These are phyloP conservation scores for Lanmaoa pseudosensibilis DNA, from an alignment of 768 basidiomycete genomes.

Conservation along the genomic window DNA sequence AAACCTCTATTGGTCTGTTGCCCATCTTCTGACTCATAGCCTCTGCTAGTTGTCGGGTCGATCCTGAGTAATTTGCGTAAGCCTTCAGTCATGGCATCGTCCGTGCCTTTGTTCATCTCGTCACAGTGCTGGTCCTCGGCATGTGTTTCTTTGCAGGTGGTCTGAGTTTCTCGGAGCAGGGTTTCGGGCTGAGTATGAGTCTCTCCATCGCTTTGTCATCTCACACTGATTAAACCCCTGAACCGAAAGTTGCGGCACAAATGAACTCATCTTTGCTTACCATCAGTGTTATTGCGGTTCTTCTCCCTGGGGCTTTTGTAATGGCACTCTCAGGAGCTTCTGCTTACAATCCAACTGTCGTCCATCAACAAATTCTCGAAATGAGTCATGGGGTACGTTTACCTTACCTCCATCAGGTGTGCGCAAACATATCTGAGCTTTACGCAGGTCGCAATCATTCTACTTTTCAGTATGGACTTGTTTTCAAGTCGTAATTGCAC, in stretches of 20 bases:
- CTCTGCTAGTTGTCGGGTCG: constrained; percentile 65
- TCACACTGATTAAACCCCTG: not conserved
- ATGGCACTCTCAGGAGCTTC: constrained; percentile 44
- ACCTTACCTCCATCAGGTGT: not conserved
- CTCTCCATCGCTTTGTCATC: not conserved
- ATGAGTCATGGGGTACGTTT: constrained; percentile 75
- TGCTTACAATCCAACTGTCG: constrained; percentile 17
- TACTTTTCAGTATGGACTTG: constrained; percentile 61
- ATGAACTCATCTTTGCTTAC: constrained; percentile 72
- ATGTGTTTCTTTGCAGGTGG: constrained; percentile 87
- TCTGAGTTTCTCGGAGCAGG: constrained; percentile 73
- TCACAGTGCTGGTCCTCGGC: constrained; percentile 75
- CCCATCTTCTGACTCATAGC: not conserved
- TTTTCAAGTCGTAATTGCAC: not conserved
- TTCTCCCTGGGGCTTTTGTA: constrained; percentile 76
- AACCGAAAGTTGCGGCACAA: constrained; percentile 59
- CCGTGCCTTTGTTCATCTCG: not conserved
- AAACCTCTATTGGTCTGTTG: not conserved
- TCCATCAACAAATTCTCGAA: constrained; percentile 51
- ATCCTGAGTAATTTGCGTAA: constrained; percentile 75
- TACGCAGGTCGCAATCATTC: constrained; percentile 66
- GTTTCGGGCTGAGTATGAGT: constrained; percentile 64
- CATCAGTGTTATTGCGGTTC: constrained; percentile 73
- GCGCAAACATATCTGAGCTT: constrained; percentile 3
- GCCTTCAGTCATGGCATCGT: constrained; percentile 17